A percentile compares a stretch with the other conserved stretches of the same genome.
Evolutionary conservation across 768 basidiomycete species (phyloP).

Genomic region (Lactifluus pinguis): DNA sequence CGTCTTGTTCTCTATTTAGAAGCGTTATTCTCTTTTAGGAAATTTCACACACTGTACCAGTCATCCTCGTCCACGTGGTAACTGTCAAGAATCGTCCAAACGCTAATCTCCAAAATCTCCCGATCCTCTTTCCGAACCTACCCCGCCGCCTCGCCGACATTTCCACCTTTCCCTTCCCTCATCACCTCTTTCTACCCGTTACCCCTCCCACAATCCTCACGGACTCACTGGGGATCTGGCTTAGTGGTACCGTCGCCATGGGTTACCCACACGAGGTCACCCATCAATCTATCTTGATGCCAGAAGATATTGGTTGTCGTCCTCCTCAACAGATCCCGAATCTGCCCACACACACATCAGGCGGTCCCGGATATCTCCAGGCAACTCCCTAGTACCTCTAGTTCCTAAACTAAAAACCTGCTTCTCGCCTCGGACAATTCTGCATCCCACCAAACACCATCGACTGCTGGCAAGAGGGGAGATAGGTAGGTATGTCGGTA

Average conservation of each 20-base stretch:
- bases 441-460: too few species aligned
- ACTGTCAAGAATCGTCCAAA: slow-evolving; percentile 12
- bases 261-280: neutral
- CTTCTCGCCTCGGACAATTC: too few species aligned
- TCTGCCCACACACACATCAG: neutral
- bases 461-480: too few species aligned
- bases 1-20: slow-evolving; percentile 9
- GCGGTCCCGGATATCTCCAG: neutral
- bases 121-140: neutral
- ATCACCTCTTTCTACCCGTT: too few species aligned
- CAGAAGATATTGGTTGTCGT: neutral
- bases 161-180: neutral
- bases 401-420: neutral
- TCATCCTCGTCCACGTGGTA: slow-evolving; percentile 10
- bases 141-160: neutral
- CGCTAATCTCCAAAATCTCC: slow-evolving; percentile 9
- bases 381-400: neutral
- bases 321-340: neutral
- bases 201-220: neutral
- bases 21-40: neutral
- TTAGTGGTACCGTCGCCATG: neutral
- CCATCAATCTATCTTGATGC: neutral
- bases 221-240: neutral
- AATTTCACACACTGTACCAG: too few species aligned
- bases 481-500: too few species aligned